These are phyloP conservation scores for Cryptococcus amylolentus DNA, from an alignment of 1,284 basidiomycete species.

Conservation along the genomic window DNA sequence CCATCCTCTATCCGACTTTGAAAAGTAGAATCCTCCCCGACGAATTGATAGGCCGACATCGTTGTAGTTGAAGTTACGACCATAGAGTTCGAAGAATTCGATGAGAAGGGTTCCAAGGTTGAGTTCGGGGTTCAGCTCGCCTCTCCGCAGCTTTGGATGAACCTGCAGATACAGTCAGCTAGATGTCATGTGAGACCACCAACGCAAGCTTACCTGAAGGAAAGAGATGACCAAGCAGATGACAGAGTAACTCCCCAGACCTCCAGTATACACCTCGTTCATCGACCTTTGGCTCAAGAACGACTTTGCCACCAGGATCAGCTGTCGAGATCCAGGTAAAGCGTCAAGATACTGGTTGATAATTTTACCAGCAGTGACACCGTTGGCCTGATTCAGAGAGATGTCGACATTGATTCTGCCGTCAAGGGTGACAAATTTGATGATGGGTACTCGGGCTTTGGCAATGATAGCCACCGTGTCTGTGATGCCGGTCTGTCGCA, in stretches of 20 bases:
- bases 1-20: constrained; percentile 77
- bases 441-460: constrained; percentile 69
- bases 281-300: constrained; percentile 85
- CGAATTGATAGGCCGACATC: constrained; percentile 85
- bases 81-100: constrained; percentile 97
- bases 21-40: constrained; percentile 78
- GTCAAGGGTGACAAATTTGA: constrained; percentile 35
- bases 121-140: constrained; percentile 77
- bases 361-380: constrained; percentile 73
- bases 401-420: constrained; percentile 84
- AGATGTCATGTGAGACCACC: neutral
- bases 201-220: constrained; percentile 61
- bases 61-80: constrained; percentile 84
- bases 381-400: constrained; percentile 83
- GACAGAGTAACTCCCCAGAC: constrained; percentile 89
- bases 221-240: constrained; percentile 91
- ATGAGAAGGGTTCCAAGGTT: constrained; percentile 90
- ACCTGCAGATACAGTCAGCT: constrained; percentile 52
- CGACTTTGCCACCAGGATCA: constrained; percentile 83
- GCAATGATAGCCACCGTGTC: constrained; percentile 73
- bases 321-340: constrained; percentile 69
- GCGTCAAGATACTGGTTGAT: constrained; percentile 74
- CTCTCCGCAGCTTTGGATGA: constrained; percentile 87
- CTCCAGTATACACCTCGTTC: constrained; percentile 97
- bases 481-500: constrained; percentile 53